These are phyloP conservation scores for Penicillium corylophilum DNA, from an alignment of 2,329 filamentous ascomycete species.

Conservation along the genomic window DNA sequence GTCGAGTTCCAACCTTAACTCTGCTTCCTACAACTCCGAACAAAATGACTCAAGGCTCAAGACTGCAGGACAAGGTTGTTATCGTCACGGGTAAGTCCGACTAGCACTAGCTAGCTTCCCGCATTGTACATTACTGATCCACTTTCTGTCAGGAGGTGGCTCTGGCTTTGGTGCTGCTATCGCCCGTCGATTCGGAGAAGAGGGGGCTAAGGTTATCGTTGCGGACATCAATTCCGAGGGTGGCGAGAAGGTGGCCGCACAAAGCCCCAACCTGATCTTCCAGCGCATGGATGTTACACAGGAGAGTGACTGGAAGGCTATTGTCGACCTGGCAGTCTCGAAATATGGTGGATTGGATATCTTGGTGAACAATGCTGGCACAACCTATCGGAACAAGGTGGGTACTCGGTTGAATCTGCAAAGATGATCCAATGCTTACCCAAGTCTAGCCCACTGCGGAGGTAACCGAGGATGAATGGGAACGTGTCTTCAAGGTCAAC, in stretches of 20 bases:
- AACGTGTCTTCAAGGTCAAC: slow-evolving; percentile 46
- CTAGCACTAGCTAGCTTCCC: not conserved
- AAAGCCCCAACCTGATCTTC: slow-evolving; percentile 33
- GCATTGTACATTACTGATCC: not conserved
- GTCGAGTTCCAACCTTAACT: not conserved
- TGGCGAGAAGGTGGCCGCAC: slow-evolving; percentile 33
- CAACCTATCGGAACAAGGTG: slow-evolving; percentile 42
- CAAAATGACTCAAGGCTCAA: slow-evolving; percentile 24
- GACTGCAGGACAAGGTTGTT: slow-evolving; percentile 46
- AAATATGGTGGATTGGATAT: slow-evolving; percentile 41
- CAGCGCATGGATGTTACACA: slow-evolving; percentile 39
- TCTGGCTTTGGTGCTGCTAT: slow-evolving; percentile 47
- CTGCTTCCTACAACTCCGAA: not conserved
- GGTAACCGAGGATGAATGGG: slow-evolving; percentile 46
- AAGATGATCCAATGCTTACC: not conserved
- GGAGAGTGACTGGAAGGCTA: slow-evolving; percentile 33
- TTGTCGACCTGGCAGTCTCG: slow-evolving; percentile 31
- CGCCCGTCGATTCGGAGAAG: slow-evolving; percentile 38
- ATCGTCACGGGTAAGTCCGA: slow-evolving; percentile 44
- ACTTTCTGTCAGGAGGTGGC: slow-evolving; percentile 33
- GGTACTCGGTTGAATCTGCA: not conserved
- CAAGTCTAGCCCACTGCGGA: slow-evolving; percentile 36
- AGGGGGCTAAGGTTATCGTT: slow-evolving; percentile 44
- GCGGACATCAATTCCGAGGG: slow-evolving; percentile 42
- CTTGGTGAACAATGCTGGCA: slow-evolving; percentile 51